phyloP scores from a whole-genome alignment of 2,329 filamentous ascomycete genomes.

The Ascocoryne sarcoides region DNA sequence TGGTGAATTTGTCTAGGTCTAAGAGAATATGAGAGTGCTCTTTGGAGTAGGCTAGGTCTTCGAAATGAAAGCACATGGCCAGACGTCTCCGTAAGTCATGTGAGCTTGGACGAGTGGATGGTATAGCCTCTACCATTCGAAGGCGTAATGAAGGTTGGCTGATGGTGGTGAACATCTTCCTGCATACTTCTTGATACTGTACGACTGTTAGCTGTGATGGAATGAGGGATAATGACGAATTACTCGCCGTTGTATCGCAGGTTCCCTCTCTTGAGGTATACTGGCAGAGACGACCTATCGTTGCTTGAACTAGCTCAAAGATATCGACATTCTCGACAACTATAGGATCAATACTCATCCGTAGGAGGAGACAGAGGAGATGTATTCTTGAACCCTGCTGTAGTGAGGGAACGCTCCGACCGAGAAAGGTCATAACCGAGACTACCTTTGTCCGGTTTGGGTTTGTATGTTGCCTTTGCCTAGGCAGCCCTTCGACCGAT shows the following conservation, averaged over 20 bases:
- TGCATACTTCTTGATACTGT: conserved; percentile 42
- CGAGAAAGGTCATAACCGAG: conserved; percentile 16
- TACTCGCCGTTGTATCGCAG: conserved; percentile 33
- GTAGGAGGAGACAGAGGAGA: conserved; percentile 40
- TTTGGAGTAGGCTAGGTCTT: conserved; percentile 36
- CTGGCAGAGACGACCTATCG: conserved; percentile 37
- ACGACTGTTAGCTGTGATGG: conserved; percentile 7
- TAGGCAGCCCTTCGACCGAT: conserved; percentile 6
- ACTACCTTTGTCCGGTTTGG: conserved; percentile 12
- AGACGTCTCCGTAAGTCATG: conserved; percentile 58
- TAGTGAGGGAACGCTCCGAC: conserved; percentile 21
- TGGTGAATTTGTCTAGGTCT: conserved; percentile 34
- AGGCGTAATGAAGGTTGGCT: conserved; percentile 43
- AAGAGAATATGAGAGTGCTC: conserved; percentile 33
- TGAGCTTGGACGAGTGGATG: conserved; percentile 39
- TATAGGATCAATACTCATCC: conserved; percentile 46
- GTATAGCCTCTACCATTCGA: conserved; percentile 50
- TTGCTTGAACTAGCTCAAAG: conserved; percentile 32
- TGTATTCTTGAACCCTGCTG: conserved; percentile 22
- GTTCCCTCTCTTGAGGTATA: conserved; percentile 30
- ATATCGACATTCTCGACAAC: conserved; percentile 37
- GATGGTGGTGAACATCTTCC: conserved; percentile 39
- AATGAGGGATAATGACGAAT: background rate
- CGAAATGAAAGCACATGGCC: conserved; percentile 55
- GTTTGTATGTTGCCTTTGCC: conserved; percentile 21